phyloP scores from a whole-genome alignment of 2,329 filamentous ascomycete genomes.

The Pseudocercospora ulei region DNA sequence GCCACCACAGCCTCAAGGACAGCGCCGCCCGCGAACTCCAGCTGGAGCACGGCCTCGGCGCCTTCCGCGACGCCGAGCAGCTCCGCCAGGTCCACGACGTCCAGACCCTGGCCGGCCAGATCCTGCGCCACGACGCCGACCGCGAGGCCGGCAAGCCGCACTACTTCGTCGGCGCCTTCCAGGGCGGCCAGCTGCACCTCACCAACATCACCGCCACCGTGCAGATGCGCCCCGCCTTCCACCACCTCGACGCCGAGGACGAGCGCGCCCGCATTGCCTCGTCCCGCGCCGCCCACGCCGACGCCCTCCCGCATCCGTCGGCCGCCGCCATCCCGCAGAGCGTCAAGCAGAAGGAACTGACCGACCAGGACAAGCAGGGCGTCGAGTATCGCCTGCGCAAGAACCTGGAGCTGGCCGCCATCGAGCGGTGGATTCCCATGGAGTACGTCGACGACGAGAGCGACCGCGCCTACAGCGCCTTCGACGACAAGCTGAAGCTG shows the following conservation, averaged over 20 bases:
- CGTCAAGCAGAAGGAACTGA: constrained; percentile 26
- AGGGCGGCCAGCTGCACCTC: constrained; percentile 73
- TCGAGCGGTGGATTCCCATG: constrained; percentile 71
- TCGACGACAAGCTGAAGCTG: constrained; percentile 61
- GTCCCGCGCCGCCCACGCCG: constrained; percentile 35
- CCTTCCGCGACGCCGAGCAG: constrained; percentile 59
- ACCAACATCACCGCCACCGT: constrained; percentile 74
- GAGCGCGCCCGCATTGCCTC: constrained; percentile 55
- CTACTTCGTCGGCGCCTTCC: constrained; percentile 90
- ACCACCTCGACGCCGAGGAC: constrained; percentile 76
- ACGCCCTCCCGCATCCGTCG: constrained; percentile 33
- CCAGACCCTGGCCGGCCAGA: constrained; percentile 78
- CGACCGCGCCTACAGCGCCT: constrained; percentile 63
- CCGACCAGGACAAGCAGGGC: constrained; percentile 51
- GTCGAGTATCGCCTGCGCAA: constrained; percentile 56
- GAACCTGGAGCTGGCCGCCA: constrained; percentile 65
- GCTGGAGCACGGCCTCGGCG: constrained; percentile 35
- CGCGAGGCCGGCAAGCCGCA: constrained; percentile 58
- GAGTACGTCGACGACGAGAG: constrained; percentile 74
- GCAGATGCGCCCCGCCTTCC: constrained; percentile 81
- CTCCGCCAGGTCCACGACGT: constrained; percentile 63
- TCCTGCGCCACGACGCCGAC: constrained; percentile 53
- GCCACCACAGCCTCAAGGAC: constrained; percentile 43
- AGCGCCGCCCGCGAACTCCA: constrained; percentile 38
- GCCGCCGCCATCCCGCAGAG: constrained; percentile 34